Evolutionary conservation across 257 asterid species (phyloP).

Genomic region (Nicotiana benthamiana): DNA sequence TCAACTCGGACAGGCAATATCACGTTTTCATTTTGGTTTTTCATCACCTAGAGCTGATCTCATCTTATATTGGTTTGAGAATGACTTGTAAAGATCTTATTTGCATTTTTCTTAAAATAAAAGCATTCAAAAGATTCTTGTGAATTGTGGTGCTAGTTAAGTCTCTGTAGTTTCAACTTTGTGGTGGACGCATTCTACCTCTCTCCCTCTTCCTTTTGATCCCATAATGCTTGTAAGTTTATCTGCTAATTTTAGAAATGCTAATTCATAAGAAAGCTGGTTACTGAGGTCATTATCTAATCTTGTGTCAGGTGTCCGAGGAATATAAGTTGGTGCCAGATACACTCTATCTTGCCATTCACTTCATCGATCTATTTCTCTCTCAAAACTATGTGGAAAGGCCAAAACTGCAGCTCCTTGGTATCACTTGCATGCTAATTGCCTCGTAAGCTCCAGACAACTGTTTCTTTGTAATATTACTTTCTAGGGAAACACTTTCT

Average conservation of each 20-base stretch:
- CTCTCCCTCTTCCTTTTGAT: not conserved
- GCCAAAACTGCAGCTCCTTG: conserved; percentile 73
- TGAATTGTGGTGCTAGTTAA: not conserved
- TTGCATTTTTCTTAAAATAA: not conserved
- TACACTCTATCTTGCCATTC: conserved; percentile 73
- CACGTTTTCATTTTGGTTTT: not conserved
- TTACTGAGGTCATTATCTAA: not conserved
- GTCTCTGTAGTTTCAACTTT: not conserved
- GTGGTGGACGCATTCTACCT: not conserved
- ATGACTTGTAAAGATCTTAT: not conserved
- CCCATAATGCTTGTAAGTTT: not conserved
- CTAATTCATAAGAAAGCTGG: not conserved
- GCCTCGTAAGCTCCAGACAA: conserved; percentile 60
- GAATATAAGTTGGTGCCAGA: conserved; percentile 70
- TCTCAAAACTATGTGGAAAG: conserved; percentile 58
- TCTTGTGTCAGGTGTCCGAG: conserved; percentile 55
- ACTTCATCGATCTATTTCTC: conserved; percentile 67
- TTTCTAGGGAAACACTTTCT: not conserved
- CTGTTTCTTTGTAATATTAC: not conserved
- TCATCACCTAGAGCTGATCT: not conserved
- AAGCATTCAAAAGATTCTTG: not conserved
- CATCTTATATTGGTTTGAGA: not conserved
- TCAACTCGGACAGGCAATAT: not conserved
- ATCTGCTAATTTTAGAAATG: not conserved
- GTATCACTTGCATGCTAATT: conserved; percentile 84